These are phyloP conservation scores for Moricandia arvensis DNA, from an alignment of 345 rosid genomes.

Conservation along the genomic window DNA sequence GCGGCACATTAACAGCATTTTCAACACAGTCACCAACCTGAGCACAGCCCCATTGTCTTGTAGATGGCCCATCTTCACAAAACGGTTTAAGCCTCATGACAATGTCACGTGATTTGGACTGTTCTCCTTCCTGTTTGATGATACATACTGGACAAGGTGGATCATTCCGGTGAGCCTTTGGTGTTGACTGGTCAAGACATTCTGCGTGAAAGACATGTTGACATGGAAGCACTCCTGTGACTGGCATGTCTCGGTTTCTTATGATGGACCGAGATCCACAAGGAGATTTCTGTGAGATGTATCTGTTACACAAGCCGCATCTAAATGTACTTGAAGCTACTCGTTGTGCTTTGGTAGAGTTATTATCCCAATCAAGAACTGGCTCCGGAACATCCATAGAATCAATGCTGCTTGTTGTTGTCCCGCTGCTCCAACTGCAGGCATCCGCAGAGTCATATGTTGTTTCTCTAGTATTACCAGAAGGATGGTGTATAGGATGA, in stretches of 20 bases:
- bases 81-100: slow-evolving; percentile 47
- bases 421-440: slow-evolving; percentile 51
- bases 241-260: slow-evolving; percentile 78
- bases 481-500: slow-evolving; percentile 64
- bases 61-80: slow-evolving; percentile 52
- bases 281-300: slow-evolving; percentile 69
- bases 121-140: slow-evolving; percentile 52
- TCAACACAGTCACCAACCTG: slow-evolving; percentile 63
- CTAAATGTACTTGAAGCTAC: slow-evolving; percentile 58
- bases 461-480: slow-evolving; percentile 53
- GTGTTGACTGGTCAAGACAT: slow-evolving; percentile 86
- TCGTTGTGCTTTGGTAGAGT: slow-evolving; percentile 54
- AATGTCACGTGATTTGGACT: slow-evolving; percentile 39
- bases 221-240: slow-evolving; percentile 77
- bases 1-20: slow-evolving; percentile 52
- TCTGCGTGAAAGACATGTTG: slow-evolving; percentile 91
- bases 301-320: slow-evolving; percentile 72
- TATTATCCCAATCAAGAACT: slow-evolving; percentile 73
- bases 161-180: slow-evolving; percentile 61
- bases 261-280: slow-evolving; percentile 79
- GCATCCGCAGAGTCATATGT: slow-evolving; percentile 56
- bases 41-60: slow-evolving; percentile 61
- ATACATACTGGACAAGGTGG: slow-evolving; percentile 80
- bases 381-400: slow-evolving; percentile 50
- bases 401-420: slow-evolving; percentile 47